Conservation (phyloP, 371 early-diverging fungal genomes). For the Lichtheimia hyalospora region DNA sequence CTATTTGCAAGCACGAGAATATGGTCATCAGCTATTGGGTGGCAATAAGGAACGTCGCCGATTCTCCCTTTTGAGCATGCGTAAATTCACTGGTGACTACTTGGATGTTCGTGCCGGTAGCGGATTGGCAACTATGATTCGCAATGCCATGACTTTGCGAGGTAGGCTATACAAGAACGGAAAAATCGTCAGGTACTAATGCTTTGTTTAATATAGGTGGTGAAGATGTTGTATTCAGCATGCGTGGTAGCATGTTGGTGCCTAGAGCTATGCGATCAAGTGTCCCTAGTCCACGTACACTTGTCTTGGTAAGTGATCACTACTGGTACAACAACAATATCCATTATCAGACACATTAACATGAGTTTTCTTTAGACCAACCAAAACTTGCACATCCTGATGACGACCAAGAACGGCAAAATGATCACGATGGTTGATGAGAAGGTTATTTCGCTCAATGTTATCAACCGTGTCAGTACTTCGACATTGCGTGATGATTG, state of each 20-base stretch:
- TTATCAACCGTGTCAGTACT: constrained; percentile 58
- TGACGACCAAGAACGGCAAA: constrained; percentile 57
- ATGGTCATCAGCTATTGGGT: constrained; percentile 89
- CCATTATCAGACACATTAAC: constrained; percentile 15
- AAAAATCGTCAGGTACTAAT: neutral
- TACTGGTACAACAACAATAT: neutral
- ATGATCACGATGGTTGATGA: constrained; percentile 55
- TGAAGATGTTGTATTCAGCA: constrained; percentile 70
- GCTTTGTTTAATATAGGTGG: constrained; percentile 21
- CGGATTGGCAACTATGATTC: constrained; percentile 65
- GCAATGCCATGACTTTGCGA: constrained; percentile 60
- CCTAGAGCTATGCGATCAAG: constrained; percentile 81
- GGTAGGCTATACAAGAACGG: constrained; percentile 18
- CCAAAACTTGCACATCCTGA: constrained; percentile 58
- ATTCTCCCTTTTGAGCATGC: constrained; percentile 80
- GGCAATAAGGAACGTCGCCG: constrained; percentile 91
- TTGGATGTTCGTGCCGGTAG: constrained; percentile 70
- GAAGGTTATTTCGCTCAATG: constrained; percentile 49
- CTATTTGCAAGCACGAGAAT: constrained; percentile 88
- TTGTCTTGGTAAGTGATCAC: constrained; percentile 58
- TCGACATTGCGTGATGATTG: constrained; percentile 84
- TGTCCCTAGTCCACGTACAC: constrained; percentile 72
- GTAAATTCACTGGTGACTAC: constrained; percentile 93
- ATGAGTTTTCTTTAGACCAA: constrained; percentile 40
- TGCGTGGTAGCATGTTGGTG: constrained; percentile 65